Evolutionary conservation across 345 rosid species (phyloP).

Genomic region (Pseudoturritis turrita): DNA sequence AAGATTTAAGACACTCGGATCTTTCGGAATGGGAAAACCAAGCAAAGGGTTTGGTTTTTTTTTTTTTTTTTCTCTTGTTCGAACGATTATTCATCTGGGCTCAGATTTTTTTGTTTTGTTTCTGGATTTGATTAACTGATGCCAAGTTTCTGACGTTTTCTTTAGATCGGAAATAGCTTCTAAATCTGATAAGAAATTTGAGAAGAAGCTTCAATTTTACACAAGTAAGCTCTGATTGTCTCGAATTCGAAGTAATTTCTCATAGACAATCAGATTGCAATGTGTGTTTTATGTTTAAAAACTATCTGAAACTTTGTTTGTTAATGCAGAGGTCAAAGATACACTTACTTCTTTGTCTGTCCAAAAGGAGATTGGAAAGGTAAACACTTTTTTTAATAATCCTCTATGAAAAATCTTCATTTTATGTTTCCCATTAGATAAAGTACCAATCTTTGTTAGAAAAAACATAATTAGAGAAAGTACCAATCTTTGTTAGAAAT

Average conservation of each 20-base stretch:
- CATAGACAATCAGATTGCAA: neutral
- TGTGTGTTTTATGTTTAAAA: neutral
- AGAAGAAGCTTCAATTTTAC: conserved; percentile 56
- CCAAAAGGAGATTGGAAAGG: conserved; percentile 53
- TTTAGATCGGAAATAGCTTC: conserved; percentile 21
- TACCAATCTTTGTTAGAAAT: neutral
- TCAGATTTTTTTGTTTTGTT: neutral
- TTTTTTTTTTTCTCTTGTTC: conserved; percentile 1
- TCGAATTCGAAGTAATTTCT: neutral
- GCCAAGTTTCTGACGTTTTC: neutral
- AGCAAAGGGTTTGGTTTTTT: conserved; percentile 18
- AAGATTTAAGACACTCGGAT: neutral
- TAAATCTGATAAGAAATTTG: conserved; percentile 54
- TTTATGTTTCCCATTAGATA: neutral
- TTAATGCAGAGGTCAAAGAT: conserved; percentile 59
- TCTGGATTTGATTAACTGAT: neutral
- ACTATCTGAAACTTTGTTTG: neutral
- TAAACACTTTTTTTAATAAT: conserved; percentile 5
- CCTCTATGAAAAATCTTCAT: neutral
- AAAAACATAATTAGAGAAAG: neutral
- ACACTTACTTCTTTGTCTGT: conserved; percentile 48
- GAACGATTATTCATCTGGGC: neutral
- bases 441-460: neutral
- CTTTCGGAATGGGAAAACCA: conserved; percentile 30
- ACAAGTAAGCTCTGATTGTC: conserved; percentile 38